Evolutionary conservation across 805 yeast genomes (phyloP).

Genomic region (Saccharomyces mikatae): DNA sequence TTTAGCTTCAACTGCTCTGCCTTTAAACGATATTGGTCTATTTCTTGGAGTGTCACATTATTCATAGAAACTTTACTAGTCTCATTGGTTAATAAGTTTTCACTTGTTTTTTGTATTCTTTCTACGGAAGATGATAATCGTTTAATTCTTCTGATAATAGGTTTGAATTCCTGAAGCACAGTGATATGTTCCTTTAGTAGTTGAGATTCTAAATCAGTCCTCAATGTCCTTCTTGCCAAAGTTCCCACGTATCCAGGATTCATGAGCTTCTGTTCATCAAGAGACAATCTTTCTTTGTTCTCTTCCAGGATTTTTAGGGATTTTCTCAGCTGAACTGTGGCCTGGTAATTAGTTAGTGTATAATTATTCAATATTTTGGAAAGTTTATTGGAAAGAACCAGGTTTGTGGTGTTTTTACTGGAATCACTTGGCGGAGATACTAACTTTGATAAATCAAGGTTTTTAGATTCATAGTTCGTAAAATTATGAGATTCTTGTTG

Average conservation of each 20-base stretch:
- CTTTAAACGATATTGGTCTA: constrained; percentile 13
- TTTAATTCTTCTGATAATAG: constrained; percentile 37
- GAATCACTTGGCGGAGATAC: not conserved
- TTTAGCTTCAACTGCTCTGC: constrained; percentile 32
- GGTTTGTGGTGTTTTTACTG: constrained; percentile 16
- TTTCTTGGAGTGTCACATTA: constrained; percentile 5
- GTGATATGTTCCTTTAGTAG: constrained; percentile 48
- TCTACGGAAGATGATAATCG: constrained; percentile 23
- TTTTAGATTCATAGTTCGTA: constrained; percentile 2
- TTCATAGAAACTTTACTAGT: constrained; percentile 19
- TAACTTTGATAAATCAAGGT: not conserved
- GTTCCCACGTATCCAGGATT: constrained; percentile 44
- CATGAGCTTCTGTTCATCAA: constrained; percentile 37
- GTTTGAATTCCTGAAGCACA: constrained; percentile 38
- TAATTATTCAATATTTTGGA: constrained; percentile 30
- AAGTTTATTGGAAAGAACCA: constrained; percentile 28
- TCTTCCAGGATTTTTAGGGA: constrained; percentile 29
- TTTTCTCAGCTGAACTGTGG: constrained; percentile 30
- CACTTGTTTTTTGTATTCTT: constrained; percentile 14
- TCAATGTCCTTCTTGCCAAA: constrained; percentile 49
- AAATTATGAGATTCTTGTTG: not conserved
- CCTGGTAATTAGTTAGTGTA: constrained; percentile 19
- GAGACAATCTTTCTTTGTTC: constrained; percentile 18
- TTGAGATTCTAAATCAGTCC: constrained; percentile 55
- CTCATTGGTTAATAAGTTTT: constrained; percentile 16